Evolutionary conservation across 169 alveolate genomes (phyloP).

Genomic region (Gregarina niphandrodes): DNA sequence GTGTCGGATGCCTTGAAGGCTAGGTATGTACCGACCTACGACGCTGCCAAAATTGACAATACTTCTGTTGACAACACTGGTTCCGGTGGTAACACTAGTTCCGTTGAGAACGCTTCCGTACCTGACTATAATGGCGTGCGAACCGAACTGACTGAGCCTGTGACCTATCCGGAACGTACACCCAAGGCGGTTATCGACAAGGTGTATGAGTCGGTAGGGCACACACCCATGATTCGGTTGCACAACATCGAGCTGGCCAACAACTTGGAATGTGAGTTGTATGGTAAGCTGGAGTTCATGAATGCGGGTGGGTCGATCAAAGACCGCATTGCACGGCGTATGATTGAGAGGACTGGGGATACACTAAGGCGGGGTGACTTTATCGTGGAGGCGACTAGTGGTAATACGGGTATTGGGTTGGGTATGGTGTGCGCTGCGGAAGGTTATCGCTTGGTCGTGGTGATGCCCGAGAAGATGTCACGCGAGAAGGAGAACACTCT

Average conservation of each 20-base stretch:
- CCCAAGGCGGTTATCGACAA: too few relatives aligned
- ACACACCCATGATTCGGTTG: constrained; percentile 57
- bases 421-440: constrained; percentile 61
- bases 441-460: constrained; percentile 51
- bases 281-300: constrained; percentile 59
- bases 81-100: too few relatives aligned
- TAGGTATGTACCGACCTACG: too few relatives aligned
- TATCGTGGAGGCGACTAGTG: constrained; percentile 69
- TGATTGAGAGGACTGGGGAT: constrained; percentile 67
- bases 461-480: constrained; percentile 67
- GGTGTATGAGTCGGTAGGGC: constrained; percentile 41
- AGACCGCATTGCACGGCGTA: constrained; percentile 56
- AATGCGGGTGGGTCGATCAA: constrained; percentile 47
- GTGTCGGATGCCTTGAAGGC: too few relatives aligned
- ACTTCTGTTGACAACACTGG: too few relatives aligned
- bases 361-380: constrained; percentile 43
- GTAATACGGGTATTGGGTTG: constrained; percentile 74
- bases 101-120: too few relatives aligned
- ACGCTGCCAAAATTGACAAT: too few relatives aligned
- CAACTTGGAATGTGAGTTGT: constrained; percentile 42
- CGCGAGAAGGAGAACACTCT: constrained; percentile 52
- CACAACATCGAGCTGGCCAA: constrained; percentile 39
- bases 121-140: too few relatives aligned
- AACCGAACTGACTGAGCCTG: too few relatives aligned
- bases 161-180: too few relatives aligned